Base-by-base conservation (phyloP, 768 basidiomycete genomes). In the Tulasnella sp. region DNA sequence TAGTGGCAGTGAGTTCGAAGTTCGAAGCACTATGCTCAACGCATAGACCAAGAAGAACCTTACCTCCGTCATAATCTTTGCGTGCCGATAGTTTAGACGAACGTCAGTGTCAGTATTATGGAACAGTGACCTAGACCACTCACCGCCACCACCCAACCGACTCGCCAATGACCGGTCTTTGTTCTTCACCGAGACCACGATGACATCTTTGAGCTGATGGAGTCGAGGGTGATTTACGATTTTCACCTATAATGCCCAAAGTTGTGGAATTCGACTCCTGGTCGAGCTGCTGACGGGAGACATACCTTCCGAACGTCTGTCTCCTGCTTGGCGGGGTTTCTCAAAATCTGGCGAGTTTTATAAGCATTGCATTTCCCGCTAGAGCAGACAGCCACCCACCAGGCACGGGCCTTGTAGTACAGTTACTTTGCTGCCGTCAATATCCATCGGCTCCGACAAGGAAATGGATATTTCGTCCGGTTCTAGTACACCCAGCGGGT, bases 1-100 rank as follows among this genome's bases (percentile, higher is more conserved):
- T 72, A 31, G n/a, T 11, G 31, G 9, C 8, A 1, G 12, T 12
- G 1, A 39, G 7, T 17, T 1, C 7, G 1, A 45, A 14, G 8
- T 12, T 42, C 3, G 64, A 31, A 19, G 15, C 6, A 68, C 31
- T 68, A 6, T 22, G 67, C 1, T 45, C 19, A 25, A 2, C 9
- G 25, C 8, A 8, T 14, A n/a, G 29, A 72, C 7, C 42, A 9
- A 15, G 31, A 3, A 17, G 17, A 34, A 34, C 8, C 71, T 40
- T 31, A 72, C 71, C 71, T 72, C 71, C 71, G n/a, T 72, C 71
- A 45, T 72, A 72, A 25, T 72, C 71, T 72, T 6, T 17, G 22
- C 29, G n/a, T 49, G 19, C 22, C 19, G 19, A n/a, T n/a, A 49
- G 9, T 22, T 49, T n/a, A n/a, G 22, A 49, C 22, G n/a, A 49